phyloP scores from a whole-genome alignment of 371 early-diverging fungal genomes.

The Saksenaea vasiformis region DNA sequence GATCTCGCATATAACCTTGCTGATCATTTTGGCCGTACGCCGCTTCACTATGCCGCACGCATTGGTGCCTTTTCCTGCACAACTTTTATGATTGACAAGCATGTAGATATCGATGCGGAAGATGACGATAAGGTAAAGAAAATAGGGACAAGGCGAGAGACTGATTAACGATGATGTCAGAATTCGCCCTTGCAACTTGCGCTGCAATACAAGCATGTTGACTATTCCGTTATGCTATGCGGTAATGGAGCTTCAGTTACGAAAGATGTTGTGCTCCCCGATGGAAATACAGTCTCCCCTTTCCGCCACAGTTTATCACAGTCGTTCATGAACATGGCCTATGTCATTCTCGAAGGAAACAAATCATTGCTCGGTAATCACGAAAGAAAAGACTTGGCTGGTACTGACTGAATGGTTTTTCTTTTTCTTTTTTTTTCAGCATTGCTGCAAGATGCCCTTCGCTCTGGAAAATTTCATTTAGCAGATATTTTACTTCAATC shows the following conservation, averaged over 20 bases:
- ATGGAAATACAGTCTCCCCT: constrained; percentile 29
- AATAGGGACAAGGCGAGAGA: not conserved
- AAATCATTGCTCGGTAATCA: constrained; percentile 31
- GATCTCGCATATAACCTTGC: constrained; percentile 24
- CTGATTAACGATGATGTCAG: constrained; percentile 4
- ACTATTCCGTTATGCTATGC: constrained; percentile 57
- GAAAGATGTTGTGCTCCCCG: constrained; percentile 21
- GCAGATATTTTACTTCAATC: constrained; percentile 43
- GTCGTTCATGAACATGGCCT: constrained; percentile 56
- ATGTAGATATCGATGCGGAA: constrained; percentile 33
- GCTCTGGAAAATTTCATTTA: constrained; percentile 54
- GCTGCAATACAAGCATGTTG: constrained; percentile 49
- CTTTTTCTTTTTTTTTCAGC: too few species aligned
- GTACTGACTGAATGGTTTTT: not conserved
- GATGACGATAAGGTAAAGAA: constrained; percentile 52
- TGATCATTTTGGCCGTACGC: constrained; percentile 52
- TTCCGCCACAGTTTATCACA: constrained; percentile 43
- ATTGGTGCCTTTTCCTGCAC: constrained; percentile 61
- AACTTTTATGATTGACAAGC: constrained; percentile 38
- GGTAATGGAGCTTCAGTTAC: constrained; percentile 41
- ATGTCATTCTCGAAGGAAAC: constrained; percentile 50
- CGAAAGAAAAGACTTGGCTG: not conserved
- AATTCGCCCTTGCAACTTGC: constrained; percentile 54
- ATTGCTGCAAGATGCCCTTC: constrained; percentile 49
- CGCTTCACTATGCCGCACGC: constrained; percentile 63